Conservation (phyloP, 176 grass and related monocot genomes). For the Secale cereale region DNA sequence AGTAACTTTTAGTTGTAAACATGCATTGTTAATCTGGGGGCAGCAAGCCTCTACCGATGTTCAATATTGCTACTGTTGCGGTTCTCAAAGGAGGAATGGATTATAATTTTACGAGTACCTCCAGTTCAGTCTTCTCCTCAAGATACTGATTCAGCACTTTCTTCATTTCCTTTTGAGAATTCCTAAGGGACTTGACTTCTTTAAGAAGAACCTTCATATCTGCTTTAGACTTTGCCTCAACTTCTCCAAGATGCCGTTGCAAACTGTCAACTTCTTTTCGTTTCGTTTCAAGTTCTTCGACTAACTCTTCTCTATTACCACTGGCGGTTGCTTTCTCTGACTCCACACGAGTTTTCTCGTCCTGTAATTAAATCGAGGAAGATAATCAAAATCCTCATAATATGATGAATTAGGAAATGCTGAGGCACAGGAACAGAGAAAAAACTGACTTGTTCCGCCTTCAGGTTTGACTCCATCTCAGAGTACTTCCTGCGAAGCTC, state of each 20-base stretch:
- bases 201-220: constrained; percentile 95
- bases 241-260: constrained; percentile 62
- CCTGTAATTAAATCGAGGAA: constrained; percentile 36
- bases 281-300: constrained; percentile 68
- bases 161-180: constrained; percentile 83
- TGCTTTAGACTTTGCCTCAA: constrained; percentile 85
- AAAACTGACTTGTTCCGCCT: constrained; percentile 58
- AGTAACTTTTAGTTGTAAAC: too few relatives aligned
- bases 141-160: constrained; percentile 59
- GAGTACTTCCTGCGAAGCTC: constrained; percentile 84
- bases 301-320: constrained; percentile 65
- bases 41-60: constrained; percentile 14
- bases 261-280: constrained; percentile 65
- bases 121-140: constrained; percentile 85
- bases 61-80: constrained; percentile 7
- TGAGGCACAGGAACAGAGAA: neutral
- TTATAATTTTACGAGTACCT: constrained; percentile 44
- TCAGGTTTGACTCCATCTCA: constrained; percentile 82
- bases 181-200: constrained; percentile 93
- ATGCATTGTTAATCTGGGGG: constrained; percentile 3
- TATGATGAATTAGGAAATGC: constrained; percentile 18
- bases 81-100: neutral
- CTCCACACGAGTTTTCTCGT: constrained; percentile 66
- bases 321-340: constrained; percentile 58
- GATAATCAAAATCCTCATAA: constrained; percentile 10